Conservation (phyloP, 2,329 filamentous ascomycete genomes). For the Leptographium radiaticola region DNA sequence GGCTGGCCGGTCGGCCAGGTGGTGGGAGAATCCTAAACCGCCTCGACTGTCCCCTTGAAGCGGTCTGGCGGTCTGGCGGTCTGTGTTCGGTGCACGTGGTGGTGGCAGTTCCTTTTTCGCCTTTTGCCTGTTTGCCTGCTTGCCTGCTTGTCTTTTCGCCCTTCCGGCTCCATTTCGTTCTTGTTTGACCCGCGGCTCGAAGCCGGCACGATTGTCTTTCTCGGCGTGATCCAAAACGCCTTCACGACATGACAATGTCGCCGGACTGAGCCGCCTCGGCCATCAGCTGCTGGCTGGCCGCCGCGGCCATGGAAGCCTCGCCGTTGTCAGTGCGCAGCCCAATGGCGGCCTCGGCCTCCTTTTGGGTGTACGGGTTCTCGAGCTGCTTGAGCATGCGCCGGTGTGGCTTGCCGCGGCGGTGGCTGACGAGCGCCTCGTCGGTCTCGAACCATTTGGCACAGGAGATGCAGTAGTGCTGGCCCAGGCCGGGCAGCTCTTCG, state of each 20-base stretch:
- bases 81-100: too few species aligned
- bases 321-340: slow-evolving; percentile 26
- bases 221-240: too few species aligned
- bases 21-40: too few species aligned
- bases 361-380: slow-evolving; percentile 77
- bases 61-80: too few species aligned
- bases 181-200: too few species aligned
- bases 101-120: too few species aligned
- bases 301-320: neutral
- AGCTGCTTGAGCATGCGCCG: slow-evolving; percentile 85
- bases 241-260: slow-evolving; percentile 2
- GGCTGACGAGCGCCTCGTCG: slow-evolving; percentile 59
- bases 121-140: too few species aligned
- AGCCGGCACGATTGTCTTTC: too few species aligned
- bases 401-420: slow-evolving; percentile 82
- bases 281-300: neutral
- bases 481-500: slow-evolving; percentile 81
- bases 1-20: too few species aligned
- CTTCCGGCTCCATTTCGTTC: too few species aligned
- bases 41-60: too few species aligned
- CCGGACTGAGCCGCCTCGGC: neutral
- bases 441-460: slow-evolving; percentile 96
- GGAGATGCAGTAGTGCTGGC: slow-evolving; percentile 76
- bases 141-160: too few species aligned
- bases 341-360: slow-evolving; percentile 69